Percentiles rank a stretch among this genome's conserved stretches.
phyloP scores from a whole-genome alignment of 768 basidiomycete species.

The Heimioporus sp. region DNA sequence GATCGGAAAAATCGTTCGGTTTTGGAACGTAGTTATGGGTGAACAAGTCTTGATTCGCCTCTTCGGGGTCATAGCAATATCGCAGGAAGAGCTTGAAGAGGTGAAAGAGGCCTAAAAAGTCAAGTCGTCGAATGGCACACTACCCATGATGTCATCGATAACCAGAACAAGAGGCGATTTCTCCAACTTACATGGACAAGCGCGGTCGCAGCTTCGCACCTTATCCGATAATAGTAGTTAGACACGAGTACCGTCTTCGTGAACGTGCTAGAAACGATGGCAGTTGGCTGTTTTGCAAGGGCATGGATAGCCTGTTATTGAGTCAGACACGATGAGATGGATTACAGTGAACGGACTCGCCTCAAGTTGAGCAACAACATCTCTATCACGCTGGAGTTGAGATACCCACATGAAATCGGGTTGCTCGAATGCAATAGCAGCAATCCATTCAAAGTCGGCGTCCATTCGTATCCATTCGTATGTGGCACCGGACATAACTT shows the following conservation, averaged over 20 bases:
- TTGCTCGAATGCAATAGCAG: constrained; percentile 88
- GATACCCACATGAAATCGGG: constrained; percentile 99
- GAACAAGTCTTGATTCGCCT: constrained; percentile 79
- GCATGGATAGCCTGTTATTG: constrained; percentile 84
- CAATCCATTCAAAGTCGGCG: constrained; percentile 99
- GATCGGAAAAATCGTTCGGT: constrained; percentile 90
- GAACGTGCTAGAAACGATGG: constrained; percentile 86
- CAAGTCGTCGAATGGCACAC: constrained; percentile 81
- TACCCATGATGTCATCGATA: constrained; percentile 31
- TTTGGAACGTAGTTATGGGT: constrained; percentile 88
- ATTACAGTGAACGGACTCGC: constrained; percentile 42
- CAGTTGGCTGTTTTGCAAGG: constrained; percentile 74
- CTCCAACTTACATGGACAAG: constrained; percentile 65
- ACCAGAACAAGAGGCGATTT: constrained; percentile 3
- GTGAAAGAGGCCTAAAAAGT: constrained; percentile 92
- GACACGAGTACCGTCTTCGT: constrained; percentile 93
- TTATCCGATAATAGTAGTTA: constrained; percentile 94
- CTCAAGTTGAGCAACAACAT: constrained; percentile 97
- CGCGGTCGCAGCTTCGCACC: constrained; percentile 89
- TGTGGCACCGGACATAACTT: constrained; percentile 89
- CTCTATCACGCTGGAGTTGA: constrained; percentile 91
- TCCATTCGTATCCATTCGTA: constrained; percentile 99
- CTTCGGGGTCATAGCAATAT: constrained; percentile 88
- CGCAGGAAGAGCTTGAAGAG: constrained; percentile 92
- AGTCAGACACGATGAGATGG: constrained; percentile 8